Base-by-base conservation (phyloP, 371 early-diverging fungal species). In the Actinomucor elegans region DNA sequence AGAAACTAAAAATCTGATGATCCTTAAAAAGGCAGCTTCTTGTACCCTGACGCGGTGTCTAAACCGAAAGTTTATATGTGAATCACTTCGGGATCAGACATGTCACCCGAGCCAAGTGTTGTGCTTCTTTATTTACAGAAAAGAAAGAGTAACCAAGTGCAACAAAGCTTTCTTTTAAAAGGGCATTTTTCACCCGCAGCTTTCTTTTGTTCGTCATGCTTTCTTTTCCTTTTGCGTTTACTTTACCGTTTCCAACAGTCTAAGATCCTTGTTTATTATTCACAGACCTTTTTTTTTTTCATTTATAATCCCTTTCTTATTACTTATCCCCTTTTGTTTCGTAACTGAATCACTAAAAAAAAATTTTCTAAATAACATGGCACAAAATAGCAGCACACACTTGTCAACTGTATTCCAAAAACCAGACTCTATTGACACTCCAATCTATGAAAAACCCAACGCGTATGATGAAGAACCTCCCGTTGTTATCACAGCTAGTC, bases 391-490 rank as follows among this genome's bases (percentile, higher is more conserved):
- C 20, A 7, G n/a, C 52, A 24, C 14, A 24, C 27, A 28, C 23
- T 9, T 21, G 3, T 40, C 1, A 35, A 28, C 14, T 47, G n/a
- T n/a, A 21, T 33, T 44, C 34, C 59, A 59, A 42, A 64, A 64
- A 42, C 64, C 64, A 33, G 42, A 64, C 28, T 32, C 59, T 3
- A 35, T 55, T 32, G 64, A 58, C 6, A 56, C 46, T 5, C 55
- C 55, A 2, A 31, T 47, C 8, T 64, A 64, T 32, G 59, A 64
- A 34, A 64, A 64, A 15, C 64, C 64, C 32, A 58, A 64, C 38
- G 64, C 64, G 5, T 64, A 64, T 43, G 64, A 64, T 27, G 59
- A 64, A 36, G 44, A 41, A 9, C 52, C 56, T 7, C 47, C 57
- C 2, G 34, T 42, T 2, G 42, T 61, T 1, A 46, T 54, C 10